These are phyloP conservation scores for Ogataea saltuana DNA, from an alignment of 805 yeast genomes.

Conservation along the genomic window DNA sequence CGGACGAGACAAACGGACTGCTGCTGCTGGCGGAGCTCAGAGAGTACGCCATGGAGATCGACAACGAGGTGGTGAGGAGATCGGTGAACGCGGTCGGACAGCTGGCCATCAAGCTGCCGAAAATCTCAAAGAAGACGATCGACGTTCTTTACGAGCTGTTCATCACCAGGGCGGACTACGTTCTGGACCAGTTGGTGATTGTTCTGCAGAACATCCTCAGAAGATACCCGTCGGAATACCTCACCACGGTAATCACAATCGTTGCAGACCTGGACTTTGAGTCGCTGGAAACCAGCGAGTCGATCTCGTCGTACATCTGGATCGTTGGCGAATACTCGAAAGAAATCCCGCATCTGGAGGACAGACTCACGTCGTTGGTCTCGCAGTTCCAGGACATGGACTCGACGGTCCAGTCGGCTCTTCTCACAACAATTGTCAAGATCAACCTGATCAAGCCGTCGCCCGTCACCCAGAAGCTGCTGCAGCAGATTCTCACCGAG, in stretches of 20 bases:
- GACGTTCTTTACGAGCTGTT: slow-evolving; percentile 60
- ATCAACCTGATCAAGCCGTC: slow-evolving; percentile 41
- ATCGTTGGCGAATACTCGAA: slow-evolving; percentile 69
- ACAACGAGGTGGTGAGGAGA: slow-evolving; percentile 69
- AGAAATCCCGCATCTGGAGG: slow-evolving; percentile 54
- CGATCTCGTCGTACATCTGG: slow-evolving; percentile 65
- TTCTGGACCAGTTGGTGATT: slow-evolving; percentile 58
- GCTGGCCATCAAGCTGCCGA: slow-evolving; percentile 63
- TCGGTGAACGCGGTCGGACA: slow-evolving; percentile 71
- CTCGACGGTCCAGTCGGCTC: slow-evolving; percentile 57
- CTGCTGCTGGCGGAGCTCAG: slow-evolving; percentile 67
- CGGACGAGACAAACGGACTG: slow-evolving; percentile 58
- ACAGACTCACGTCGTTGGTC: slow-evolving; percentile 46
- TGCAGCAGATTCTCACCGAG: slow-evolving; percentile 60
- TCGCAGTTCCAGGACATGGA: slow-evolving; percentile 60
- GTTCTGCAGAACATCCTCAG: slow-evolving; percentile 67
- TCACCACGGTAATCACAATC: slow-evolving; percentile 56
- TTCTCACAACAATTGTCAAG: slow-evolving; percentile 64
- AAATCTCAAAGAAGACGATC: slow-evolving; percentile 55
- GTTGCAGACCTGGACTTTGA: slow-evolving; percentile 47
- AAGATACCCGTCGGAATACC: slow-evolving; percentile 57
- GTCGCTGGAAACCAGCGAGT: slow-evolving; percentile 49
- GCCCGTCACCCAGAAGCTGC: slow-evolving; percentile 37
- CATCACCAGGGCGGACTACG: slow-evolving; percentile 62
- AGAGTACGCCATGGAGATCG: slow-evolving; percentile 85